Percentiles rank a stretch among this genome's conserved stretches.
These are phyloP conservation scores for Fomitopsis schrenkii DNA, from an alignment of 1,284 basidiomycete species.

Conservation along the genomic window DNA sequence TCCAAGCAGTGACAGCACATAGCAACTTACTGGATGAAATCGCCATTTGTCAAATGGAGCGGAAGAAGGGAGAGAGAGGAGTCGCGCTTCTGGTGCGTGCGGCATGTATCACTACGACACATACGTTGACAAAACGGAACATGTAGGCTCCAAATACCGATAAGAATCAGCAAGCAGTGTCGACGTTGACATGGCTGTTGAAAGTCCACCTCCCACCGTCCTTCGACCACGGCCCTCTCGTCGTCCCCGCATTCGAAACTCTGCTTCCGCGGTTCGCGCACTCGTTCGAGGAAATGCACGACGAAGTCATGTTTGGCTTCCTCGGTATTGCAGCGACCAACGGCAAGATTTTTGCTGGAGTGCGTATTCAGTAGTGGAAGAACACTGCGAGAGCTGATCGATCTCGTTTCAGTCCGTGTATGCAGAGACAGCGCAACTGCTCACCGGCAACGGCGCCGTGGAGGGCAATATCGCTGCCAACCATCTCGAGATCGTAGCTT, in stretches of 20 bases:
- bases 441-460: slow-evolving; percentile 32
- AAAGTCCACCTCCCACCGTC: background rate
- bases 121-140: background rate
- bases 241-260: background rate
- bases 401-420: background rate
- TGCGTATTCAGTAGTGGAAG: background rate
- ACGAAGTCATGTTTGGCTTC: slow-evolving; percentile 1
- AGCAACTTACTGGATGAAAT: background rate
- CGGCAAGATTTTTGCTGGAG: background rate
- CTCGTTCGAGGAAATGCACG: background rate
- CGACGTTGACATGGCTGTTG: background rate
- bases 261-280: background rate
- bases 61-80: background rate
- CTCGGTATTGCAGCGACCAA: background rate
- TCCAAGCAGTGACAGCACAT: background rate
- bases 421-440: background rate
- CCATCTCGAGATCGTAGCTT: slow-evolving; percentile 32
- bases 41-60: background rate
- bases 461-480: slow-evolving; percentile 34
- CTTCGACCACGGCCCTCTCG: background rate
- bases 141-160: background rate
- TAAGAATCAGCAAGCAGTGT: background rate
- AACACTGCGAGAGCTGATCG: background rate
- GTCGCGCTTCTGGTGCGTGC: background rate
- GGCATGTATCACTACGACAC: background rate